Evolutionary conservation across 805 yeast genomes (phyloP), one percentile per base, ranked within the genome.

Genomic region (Spathaspora arborariae): DNA sequence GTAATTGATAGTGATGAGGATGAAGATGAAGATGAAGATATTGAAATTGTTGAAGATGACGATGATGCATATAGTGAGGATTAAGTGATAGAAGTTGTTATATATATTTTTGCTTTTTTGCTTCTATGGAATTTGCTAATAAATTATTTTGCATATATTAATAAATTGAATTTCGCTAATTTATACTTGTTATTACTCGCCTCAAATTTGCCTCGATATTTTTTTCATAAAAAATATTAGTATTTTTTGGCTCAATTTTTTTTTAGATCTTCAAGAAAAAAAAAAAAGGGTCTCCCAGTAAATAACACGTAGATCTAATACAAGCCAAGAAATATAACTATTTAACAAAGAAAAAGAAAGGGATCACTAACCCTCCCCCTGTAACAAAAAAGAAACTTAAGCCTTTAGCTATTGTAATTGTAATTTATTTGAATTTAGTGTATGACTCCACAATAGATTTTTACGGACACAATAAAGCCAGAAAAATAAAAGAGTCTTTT

Each of bases 1-100:
- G 35, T 30, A 15, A 40, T 52, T 4, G 21, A 52, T 35, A 54
- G 52, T 10, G 49, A 54, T 21, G 62, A 54, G 13, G 60, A 51
- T 2, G 60, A 56, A 13, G 57, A 46, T 7, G 58, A 48, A 11
- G 53, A 49, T 19, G 52, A n/a, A n/a, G n/a, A 53, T 20, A 39
- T 35, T 19, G 50, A 46, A 22, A 55, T 51, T 8, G 44, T 42
- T 30, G 48, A 52, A 24, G 56, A 48, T n/a, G 56, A 52, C 30
- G 61, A 50, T 4, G 58, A 48, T 1, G 52, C 51, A 24, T 22
- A 42, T 39, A 38, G 27, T 27, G 46, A 45, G n/a, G 48, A 39
- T 44, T 44, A 35, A 15, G 30, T 16, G 26, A 34, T 20, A 26
- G 42, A 30, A 8, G 24, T 38, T 27, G 27, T 20, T 21, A 20